These are phyloP conservation scores for Torrubiellomyces zombiae DNA, from an alignment of 2,329 filamentous ascomycete species.

Conservation along the genomic window DNA sequence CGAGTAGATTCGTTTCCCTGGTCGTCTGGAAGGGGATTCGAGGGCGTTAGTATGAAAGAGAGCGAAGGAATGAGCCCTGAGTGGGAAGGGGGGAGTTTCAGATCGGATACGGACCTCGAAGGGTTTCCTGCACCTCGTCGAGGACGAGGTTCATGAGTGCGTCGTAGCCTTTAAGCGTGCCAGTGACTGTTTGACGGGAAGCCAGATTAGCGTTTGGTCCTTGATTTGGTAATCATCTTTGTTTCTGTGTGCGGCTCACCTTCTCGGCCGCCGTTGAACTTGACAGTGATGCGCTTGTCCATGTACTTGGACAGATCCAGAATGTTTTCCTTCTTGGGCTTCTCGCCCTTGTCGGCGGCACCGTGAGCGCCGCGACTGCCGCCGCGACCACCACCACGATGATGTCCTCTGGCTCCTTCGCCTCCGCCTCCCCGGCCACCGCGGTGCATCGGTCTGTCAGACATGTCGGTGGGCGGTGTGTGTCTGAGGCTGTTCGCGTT, in stretches of 20 bases:
- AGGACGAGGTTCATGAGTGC: constrained; percentile 96
- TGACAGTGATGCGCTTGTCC: constrained; percentile 89
- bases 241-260: no score
- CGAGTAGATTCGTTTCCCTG: constrained; percentile 76
- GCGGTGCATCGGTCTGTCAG: constrained; percentile 32
- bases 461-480: constrained; percentile 21
- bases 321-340: constrained; percentile 97
- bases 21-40: constrained; percentile 64
- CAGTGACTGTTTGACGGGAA: constrained; percentile 55
- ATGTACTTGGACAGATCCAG: constrained; percentile 90
- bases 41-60: no score
- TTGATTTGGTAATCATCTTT: not conserved
- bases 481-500: constrained; percentile 2
- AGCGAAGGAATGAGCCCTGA: no score
- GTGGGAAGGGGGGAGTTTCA: no score
- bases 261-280: constrained; percentile 90
- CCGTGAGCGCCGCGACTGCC: constrained; percentile 20
- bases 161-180: constrained; percentile 87
- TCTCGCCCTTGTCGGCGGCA: constrained; percentile 41
- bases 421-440: constrained; percentile 24
- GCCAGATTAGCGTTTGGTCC: constrained; percentile 3
- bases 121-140: constrained; percentile 80
- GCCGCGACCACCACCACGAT: constrained; percentile 25
- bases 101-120: constrained; percentile 48
- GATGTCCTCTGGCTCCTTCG: constrained; percentile 29